These are phyloP conservation scores for Blastocystis sp. DNA, from an alignment of 352 stramenopile genomes.

Conservation along the genomic window DNA sequence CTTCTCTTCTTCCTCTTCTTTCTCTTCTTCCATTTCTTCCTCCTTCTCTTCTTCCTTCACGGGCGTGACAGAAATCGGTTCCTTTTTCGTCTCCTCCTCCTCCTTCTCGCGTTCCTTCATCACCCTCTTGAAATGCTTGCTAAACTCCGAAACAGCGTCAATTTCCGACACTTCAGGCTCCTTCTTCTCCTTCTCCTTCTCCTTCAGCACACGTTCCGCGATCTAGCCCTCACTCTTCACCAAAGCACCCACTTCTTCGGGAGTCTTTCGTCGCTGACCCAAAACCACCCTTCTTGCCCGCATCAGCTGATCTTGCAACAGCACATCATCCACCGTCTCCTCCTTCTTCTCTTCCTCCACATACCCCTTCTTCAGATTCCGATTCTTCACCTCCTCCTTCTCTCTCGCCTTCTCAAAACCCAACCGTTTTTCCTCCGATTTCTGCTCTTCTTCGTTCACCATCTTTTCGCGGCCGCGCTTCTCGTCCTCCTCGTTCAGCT, in stretches of 20 bases:
- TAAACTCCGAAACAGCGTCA: slow-evolving; percentile 44
- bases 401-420: slow-evolving; percentile 8
- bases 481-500: slow-evolving; percentile 3
- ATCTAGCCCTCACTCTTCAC: not conserved
- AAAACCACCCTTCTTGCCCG: slow-evolving; percentile 47
- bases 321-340: not conserved
- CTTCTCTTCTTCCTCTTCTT: slow-evolving; percentile 26
- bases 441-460: not conserved
- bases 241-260: not conserved
- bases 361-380: not conserved
- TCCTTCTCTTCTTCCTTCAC: not conserved
- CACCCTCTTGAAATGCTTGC: slow-evolving; percentile 44
- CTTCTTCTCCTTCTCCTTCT: slow-evolving; percentile 40
- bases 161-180: not conserved
- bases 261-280: not conserved
- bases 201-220: not conserved
- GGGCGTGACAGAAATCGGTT: not conserved
- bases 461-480: not conserved
- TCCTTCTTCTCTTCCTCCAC: not conserved
- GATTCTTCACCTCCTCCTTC: slow-evolving; percentile 60
- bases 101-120: slow-evolving; percentile 49
- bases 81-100: slow-evolving; percentile 2
- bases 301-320: slow-evolving; percentile 2
- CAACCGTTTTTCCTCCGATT: not conserved
- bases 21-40: not conserved